phyloP scores from a whole-genome alignment of 257 asterid genomes.

The Solanum bulbocastanum region DNA sequence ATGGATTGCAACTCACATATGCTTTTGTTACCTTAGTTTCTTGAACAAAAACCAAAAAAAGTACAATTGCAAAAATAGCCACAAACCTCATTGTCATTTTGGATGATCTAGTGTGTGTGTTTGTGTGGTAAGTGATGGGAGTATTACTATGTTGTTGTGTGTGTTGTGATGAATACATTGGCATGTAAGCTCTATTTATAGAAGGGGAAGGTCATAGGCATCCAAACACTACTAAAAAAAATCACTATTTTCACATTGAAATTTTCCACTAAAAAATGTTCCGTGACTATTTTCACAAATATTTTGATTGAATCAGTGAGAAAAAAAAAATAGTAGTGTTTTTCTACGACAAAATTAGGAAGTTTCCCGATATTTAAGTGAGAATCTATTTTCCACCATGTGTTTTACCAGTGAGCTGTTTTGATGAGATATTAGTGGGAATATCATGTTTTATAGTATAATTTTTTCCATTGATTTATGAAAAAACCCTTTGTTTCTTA shows the following conservation, averaged over 20 bases:
- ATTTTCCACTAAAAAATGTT: background rate
- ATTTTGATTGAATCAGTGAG: background rate
- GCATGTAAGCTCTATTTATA: conserved; percentile 5
- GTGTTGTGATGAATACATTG: conserved; percentile 3
- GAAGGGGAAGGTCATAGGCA: background rate
- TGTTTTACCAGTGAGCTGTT: background rate
- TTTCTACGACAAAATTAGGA: background rate
- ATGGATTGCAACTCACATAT: conserved; percentile 55
- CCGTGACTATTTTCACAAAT: background rate
- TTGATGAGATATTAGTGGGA: background rate
- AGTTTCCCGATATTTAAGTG: background rate
- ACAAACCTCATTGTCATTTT: conserved; percentile 11
- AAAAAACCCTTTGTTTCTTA: background rate
- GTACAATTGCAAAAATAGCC: conserved; percentile 16
- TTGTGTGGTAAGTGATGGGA: background rate
- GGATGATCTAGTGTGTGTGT: background rate
- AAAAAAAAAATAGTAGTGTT: background rate
- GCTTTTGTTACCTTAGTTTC: conserved; percentile 30
- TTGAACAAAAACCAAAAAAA: conserved; percentile 16
- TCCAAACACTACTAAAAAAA: background rate
- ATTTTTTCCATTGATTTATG: background rate
- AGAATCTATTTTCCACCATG: background rate
- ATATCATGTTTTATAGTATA: background rate
- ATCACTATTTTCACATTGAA: background rate
- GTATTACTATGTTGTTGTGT: background rate